phyloP scores from a whole-genome alignment of 306 rosid genomes.

The Lotus japonicus region DNA sequence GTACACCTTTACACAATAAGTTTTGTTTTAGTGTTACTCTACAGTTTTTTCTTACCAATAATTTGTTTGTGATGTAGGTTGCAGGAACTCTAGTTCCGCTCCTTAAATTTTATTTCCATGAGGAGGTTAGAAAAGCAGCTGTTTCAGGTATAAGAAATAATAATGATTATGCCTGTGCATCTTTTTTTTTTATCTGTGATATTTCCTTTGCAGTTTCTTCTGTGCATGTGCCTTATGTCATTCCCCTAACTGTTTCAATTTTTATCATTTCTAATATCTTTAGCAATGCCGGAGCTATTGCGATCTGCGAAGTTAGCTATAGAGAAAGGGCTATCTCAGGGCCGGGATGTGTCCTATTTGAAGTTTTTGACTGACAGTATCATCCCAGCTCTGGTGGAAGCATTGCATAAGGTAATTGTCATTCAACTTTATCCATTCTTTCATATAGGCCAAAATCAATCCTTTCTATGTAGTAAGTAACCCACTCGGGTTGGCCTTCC shows the following conservation, averaged over 20 bases:
- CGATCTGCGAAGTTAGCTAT: conserved; percentile 93
- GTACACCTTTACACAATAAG: neutral
- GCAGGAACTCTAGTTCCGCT: conserved; percentile 94
- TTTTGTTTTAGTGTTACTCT: neutral
- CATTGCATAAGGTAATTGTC: conserved; percentile 72
- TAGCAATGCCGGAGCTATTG: conserved; percentile 96
- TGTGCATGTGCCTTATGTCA: neutral
- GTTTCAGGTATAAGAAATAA: conserved; percentile 64
- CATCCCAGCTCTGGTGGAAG: conserved; percentile 93
- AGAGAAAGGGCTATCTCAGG: conserved; percentile 92
- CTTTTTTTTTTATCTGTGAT: neutral
- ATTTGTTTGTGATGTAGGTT: conserved; percentile 47
- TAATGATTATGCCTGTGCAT: neutral
- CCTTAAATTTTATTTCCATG: conserved; percentile 92
- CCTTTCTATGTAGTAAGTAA: neutral
- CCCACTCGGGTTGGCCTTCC: too few species aligned
- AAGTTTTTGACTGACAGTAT: conserved; percentile 85
- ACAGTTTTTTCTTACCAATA: neutral
- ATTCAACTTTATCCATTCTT: conserved; percentile 2
- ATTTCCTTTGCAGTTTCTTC: neutral
- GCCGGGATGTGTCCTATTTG: conserved; percentile 75
- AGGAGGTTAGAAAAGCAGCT: conserved; percentile 98
- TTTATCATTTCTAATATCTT: conserved; percentile 5
- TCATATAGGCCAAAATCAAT: conserved; percentile 1
- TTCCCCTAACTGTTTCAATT: conserved; percentile 8